Evolutionary conservation across 2,329 filamentous ascomycete species (phyloP), one percentile per base, ranked within the genome.

Genomic region (Pyrenochaeta sp.): DNA sequence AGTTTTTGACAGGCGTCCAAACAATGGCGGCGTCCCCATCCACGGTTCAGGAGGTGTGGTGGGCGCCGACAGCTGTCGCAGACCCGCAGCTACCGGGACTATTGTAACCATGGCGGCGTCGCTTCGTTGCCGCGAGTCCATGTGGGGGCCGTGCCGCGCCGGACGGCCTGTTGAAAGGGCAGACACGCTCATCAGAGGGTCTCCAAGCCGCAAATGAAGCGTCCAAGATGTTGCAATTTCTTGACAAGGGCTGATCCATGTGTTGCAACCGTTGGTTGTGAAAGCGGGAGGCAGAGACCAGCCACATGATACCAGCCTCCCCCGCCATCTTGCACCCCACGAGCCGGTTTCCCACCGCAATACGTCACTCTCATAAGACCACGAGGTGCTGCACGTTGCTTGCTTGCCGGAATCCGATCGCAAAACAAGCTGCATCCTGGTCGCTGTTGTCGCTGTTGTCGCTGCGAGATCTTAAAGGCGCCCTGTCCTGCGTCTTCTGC

Each of bases 241-340:
- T 42, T 25, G 5, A 24, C 48, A n/a, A 28, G 49, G 6, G 6
- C 3, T 2, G 46, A 25, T 24, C 13, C 22, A 42, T 45, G 46
- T 39, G 45, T 44, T 50, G 36, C 39, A 42, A 32, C 59, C 52
- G 59, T 62, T 63, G 60, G 64, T 46, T 32, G 15, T 28, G 53
- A 60, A 61, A 63, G 52, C 40, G 39, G 39, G 48, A 61, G 59
- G 61, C 56, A 59, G 40, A 12, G 27, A 56, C 68, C 68, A 72
- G 66, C 67, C 68, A 65, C 64, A 13, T 39, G n/a, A 49, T 40
- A 40, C 65, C 66, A 67, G 62, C 61, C 64, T 66, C 59, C 64
- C 67, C 68, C 68, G 66, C 66, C 67, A 65, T 63, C 58, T 53
- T 40, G 34, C 52, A 58, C 34, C 54, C 61, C 52, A 40, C 42